phyloP scores from a whole-genome alignment of 441 rosid species.

The Omphalea diandra region DNA sequence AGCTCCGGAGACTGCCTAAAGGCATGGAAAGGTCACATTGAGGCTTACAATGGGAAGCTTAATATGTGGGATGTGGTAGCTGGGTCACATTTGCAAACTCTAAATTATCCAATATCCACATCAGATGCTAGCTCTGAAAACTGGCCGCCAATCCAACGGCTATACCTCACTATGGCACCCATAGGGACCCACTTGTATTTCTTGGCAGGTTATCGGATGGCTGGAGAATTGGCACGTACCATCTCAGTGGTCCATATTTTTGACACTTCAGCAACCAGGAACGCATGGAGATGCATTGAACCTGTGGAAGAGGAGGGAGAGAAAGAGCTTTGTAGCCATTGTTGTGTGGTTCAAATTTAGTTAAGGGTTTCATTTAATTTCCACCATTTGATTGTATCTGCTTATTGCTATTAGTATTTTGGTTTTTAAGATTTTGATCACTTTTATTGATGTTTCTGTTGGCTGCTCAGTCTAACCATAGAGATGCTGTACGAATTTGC shows the following conservation, averaged over 20 bases:
- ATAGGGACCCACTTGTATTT: constrained; percentile 45
- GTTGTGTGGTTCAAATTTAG: constrained; percentile 41
- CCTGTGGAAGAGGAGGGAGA: constrained; percentile 38
- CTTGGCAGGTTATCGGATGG: constrained; percentile 40
- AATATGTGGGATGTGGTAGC: constrained; percentile 52
- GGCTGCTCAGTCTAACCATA: too few species aligned
- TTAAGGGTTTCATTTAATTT: neutral
- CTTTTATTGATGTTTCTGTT: neutral
- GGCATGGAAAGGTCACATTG: constrained; percentile 63
- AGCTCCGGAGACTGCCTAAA: constrained; percentile 61
- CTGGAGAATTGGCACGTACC: constrained; percentile 28
- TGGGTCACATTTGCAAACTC: constrained; percentile 33
- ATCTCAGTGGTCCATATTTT: constrained; percentile 34
- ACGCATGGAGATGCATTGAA: constrained; percentile 48
- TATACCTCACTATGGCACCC: constrained; percentile 52
- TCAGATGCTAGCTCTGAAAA: constrained; percentile 8
- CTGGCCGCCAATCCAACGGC: constrained; percentile 30
- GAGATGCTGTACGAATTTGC: too few species aligned
- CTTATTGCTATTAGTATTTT: neutral
- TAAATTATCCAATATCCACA: constrained; percentile 24
- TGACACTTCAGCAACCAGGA: constrained; percentile 30
- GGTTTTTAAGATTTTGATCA: neutral
- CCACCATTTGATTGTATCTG: neutral
- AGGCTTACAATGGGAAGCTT: constrained; percentile 37
- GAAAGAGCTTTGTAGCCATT: constrained; percentile 57